Evolutionary conservation across 768 basidiomycete genomes (phyloP).

Genomic region (Kwoniella europaea): DNA sequence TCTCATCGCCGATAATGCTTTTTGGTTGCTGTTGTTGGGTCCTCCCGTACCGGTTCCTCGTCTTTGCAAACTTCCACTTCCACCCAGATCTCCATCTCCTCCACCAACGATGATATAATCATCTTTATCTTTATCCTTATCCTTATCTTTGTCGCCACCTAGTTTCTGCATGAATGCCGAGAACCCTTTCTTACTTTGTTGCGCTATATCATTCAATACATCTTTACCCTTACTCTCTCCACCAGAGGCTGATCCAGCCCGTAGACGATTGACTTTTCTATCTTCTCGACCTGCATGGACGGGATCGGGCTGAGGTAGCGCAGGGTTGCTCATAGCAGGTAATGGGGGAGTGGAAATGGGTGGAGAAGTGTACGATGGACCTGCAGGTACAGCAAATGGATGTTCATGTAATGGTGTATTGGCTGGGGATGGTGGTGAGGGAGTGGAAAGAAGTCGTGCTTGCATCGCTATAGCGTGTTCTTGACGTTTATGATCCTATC

Average conservation of each 20-base stretch:
- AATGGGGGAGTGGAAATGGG: conserved; percentile 30
- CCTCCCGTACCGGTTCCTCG: conserved; percentile 29
- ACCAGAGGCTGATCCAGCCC: conserved; percentile 73
- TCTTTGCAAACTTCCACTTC: conserved; percentile 34
- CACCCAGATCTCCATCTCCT: conserved; percentile 25
- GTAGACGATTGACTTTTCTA: conserved; percentile 67
- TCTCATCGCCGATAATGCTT: conserved; percentile 64
- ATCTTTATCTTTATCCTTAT: conserved; percentile 66
- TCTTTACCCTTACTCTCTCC: conserved; percentile 48
- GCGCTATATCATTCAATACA: conserved; percentile 79
- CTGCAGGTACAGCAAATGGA: conserved; percentile 23
- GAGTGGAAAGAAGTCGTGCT: conserved; percentile 51
- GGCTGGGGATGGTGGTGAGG: conserved; percentile 37
- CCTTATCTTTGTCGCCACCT: conserved; percentile 59
- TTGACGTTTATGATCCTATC: conserved; percentile 55
- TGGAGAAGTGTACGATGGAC: conserved; percentile 15
- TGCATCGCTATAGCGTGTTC: conserved; percentile 56
- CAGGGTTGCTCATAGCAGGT: conserved; percentile 21
- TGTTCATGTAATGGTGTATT: conserved; percentile 37
- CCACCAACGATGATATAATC: conserved; percentile 21
- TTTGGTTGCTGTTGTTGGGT: conserved; percentile 14
- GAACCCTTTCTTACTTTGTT: conserved; percentile 85
- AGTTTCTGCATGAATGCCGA: conserved; percentile 84
- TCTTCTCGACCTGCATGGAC: conserved; percentile 57
- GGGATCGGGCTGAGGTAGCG: conserved; percentile 6